Evolutionary conservation across 1,139 yeast genomes (phyloP), one percentile per base, ranked within the genome.

Genomic region (Suhomyces guaymorum): DNA sequence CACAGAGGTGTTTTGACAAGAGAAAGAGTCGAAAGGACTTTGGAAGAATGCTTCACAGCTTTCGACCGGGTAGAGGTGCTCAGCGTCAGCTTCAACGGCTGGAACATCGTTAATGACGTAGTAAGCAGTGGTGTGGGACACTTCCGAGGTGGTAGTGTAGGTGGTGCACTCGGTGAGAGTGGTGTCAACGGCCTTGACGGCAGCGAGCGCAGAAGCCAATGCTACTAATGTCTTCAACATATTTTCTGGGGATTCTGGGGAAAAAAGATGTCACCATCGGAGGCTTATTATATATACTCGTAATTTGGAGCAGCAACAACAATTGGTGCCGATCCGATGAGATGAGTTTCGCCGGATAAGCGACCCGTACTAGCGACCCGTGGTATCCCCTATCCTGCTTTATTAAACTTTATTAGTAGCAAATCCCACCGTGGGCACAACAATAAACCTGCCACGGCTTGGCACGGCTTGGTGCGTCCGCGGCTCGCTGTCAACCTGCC

Each of bases 1-100:
- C 12, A 42, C 47, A 16, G 61, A 54, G 12, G 55, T 48, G 42
- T 59, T 57, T 33, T 54, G 56, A 42, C 65, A 59, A 15, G 64
- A 54, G 46, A 49, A 61, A 9, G 58, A 38, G 35, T 48, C 34
- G 39, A 15, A 36, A 5, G 40, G 39, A 32, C 45, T 43, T 17
- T 37, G 24, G 35, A 42, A 46, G 35, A 37, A 48, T 11, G 32
- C 15, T n/a, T 39, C 30, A 28, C 51, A 48, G 28, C 46, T 41
- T 17, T 21, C 37, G 13, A 44, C 48, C 4, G 48, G 48, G 36
- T 38, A 47, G 10, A 35, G 31, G 15, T 36, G 37, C 15, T 37
- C 47, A 15, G 24, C 24, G 17, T 39, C 47, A 8, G 47, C 47
- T 12, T 45, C 37, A 4, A 37, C 12, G 1, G 49, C 49, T 9